Evolutionary conservation across 1,284 basidiomycete genomes (phyloP).

Genomic region (Gymnopus androsaceus): DNA sequence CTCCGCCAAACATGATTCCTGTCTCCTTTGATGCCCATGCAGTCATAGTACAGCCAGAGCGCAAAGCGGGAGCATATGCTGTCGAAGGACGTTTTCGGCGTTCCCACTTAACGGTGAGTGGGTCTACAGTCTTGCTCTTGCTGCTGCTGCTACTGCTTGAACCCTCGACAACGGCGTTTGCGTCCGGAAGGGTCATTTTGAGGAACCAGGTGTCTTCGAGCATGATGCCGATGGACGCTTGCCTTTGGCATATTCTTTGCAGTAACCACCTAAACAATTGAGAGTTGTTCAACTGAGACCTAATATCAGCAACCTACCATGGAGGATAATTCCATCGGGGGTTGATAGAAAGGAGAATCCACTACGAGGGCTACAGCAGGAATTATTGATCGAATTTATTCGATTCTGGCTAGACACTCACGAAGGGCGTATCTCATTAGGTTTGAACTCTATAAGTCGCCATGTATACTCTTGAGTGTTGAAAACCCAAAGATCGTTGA

Average conservation of each 20-base stretch:
- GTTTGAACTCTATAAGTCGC: slow-evolving; percentile 77
- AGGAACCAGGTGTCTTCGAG: slow-evolving; percentile 92
- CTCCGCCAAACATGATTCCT: slow-evolving; percentile 89
- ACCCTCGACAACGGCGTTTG: slow-evolving; percentile 15
- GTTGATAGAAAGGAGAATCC: slow-evolving; percentile 88
- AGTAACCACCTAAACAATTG: slow-evolving; percentile 73
- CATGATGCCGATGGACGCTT: slow-evolving; percentile 87
- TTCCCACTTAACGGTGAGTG: slow-evolving; percentile 79
- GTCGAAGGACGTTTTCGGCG: slow-evolving; percentile 73
- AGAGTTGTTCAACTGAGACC: background rate
- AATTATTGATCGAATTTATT: background rate
- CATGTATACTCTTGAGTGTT: slow-evolving; percentile 88
- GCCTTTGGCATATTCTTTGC: slow-evolving; percentile 89
- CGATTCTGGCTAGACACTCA: slow-evolving; percentile 33
- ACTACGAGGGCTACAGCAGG: slow-evolving; percentile 64
- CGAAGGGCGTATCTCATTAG: slow-evolving; percentile 73
- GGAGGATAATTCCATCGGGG: slow-evolving; percentile 79
- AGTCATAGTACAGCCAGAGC: slow-evolving; percentile 86
- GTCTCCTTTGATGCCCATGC: slow-evolving; percentile 70
- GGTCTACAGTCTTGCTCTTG: slow-evolving; percentile 32
- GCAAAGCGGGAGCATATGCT: slow-evolving; percentile 71
- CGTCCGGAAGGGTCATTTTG: slow-evolving; percentile 38
- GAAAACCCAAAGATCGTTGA: slow-evolving; percentile 89
- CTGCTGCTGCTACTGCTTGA: slow-evolving; percentile 25
- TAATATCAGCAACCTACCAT: slow-evolving; percentile 52